These are phyloP conservation scores for Fonsecaea pugnacius DNA, from an alignment of 2,329 filamentous ascomycete species.

Conservation along the genomic window DNA sequence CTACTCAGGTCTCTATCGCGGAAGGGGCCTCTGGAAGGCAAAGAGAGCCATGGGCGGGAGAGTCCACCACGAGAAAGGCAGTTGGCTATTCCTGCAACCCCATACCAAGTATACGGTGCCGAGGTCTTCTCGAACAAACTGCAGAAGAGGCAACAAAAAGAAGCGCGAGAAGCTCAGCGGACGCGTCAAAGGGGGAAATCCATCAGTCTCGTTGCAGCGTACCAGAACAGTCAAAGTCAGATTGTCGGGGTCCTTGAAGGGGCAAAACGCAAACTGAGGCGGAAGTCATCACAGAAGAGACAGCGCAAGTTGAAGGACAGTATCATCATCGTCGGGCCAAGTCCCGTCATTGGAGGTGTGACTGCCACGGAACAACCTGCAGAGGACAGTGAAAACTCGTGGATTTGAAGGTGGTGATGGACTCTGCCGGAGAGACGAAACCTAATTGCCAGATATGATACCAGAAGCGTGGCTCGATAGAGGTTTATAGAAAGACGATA, in stretches of 20 bases:
- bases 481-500: not conserved
- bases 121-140: constrained; percentile 43
- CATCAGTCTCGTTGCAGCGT: constrained; percentile 25
- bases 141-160: constrained; percentile 30
- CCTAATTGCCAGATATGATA: not conserved
- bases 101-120: constrained; percentile 46
- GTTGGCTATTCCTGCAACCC: constrained; percentile 43
- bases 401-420: constrained; percentile 18
- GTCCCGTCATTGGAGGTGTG: not conserved
- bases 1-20: constrained; percentile 27
- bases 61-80: constrained; percentile 33
- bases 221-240: constrained; percentile 33
- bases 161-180: constrained; percentile 15
- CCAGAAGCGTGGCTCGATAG: not conserved
- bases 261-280: constrained; percentile 43
- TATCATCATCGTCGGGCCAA: constrained; percentile 48
- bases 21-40: constrained; percentile 7
- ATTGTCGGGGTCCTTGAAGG: constrained; percentile 40
- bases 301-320: constrained; percentile 47
- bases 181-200: constrained; percentile 22
- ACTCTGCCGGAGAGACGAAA: not conserved
- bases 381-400: constrained; percentile 12
- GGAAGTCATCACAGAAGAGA: constrained; percentile 44
- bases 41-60: constrained; percentile 6
- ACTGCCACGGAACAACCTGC: constrained; percentile 32